Evolutionary conservation across 2,329 filamentous ascomycete genomes (phyloP).

Genomic region (Scorias spongiosa): DNA sequence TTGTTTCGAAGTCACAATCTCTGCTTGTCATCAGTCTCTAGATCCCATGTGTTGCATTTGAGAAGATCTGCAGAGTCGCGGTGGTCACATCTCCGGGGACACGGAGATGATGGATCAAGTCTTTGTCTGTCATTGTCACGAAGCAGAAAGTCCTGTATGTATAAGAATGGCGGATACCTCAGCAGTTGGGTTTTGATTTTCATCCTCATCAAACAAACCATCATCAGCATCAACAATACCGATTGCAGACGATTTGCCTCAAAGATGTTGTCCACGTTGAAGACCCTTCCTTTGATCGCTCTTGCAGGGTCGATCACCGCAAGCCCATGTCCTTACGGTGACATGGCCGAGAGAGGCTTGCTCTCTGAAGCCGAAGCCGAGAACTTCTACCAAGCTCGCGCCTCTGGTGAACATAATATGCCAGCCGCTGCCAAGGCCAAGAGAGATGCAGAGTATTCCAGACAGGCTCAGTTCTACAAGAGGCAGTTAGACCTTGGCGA

Average conservation of each 20-base stretch:
- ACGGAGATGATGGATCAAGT: no score
- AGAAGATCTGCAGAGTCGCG: no score
- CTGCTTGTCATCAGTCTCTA: no score
- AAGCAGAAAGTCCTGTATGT: no score
- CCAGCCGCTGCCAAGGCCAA: conserved; percentile 4
- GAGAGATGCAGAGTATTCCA: conserved; percentile 5
- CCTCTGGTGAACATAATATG: conserved; percentile 6
- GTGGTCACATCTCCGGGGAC: no score
- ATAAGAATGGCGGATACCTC: no score
- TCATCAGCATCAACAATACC: no score
- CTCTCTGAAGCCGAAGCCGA: conserved; percentile 7
- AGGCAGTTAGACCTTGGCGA: conserved; percentile 3
- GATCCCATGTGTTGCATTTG: no score
- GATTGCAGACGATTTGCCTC: not conserved
- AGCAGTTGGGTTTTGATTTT: no score
- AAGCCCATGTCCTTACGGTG: conserved; percentile 9
- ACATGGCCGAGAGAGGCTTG: conserved; percentile 8
- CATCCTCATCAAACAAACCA: no score
- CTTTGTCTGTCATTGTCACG: no score
- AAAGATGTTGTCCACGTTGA: not conserved
- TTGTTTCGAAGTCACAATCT: no score
- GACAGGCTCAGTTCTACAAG: conserved; percentile 9
- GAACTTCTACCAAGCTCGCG: conserved; percentile 8
- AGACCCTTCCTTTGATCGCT: not conserved
- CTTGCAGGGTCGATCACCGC: conserved; percentile 1